A percentile compares a stretch with the other conserved stretches of the same genome.
phyloP scores from a whole-genome alignment of 106 monocot genomes.

The Vanilla planifolia region DNA sequence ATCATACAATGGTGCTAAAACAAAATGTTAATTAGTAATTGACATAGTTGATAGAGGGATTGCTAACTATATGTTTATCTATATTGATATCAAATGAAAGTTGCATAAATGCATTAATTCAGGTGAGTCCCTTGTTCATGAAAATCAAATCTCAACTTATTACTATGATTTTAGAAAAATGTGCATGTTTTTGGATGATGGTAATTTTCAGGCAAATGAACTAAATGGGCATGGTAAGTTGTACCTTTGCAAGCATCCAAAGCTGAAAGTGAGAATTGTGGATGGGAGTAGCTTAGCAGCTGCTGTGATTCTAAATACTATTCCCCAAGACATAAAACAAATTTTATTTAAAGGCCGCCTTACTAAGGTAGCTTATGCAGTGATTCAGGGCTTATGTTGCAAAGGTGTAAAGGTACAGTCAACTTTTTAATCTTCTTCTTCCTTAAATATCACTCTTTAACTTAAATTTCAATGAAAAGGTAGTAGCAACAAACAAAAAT shows the following conservation, averaged over 20 bases:
- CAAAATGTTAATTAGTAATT: no score
- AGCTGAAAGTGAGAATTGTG: constrained; percentile 59
- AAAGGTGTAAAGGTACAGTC: constrained; percentile 54
- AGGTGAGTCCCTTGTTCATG: no score
- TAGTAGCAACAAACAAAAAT: constrained; percentile 40
- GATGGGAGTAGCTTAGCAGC: constrained; percentile 85
- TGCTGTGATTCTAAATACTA: constrained; percentile 61
- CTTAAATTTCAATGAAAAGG: constrained; percentile 28
- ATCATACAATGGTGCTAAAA: no score
- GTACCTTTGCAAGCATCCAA: constrained; percentile 71
- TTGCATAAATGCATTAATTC: no score
- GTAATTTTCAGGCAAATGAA: constrained; percentile 39
- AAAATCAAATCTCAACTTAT: no score
- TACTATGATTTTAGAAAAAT: no score
- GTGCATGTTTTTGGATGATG: no score
- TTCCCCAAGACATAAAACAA: constrained; percentile 56
- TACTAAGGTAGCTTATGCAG: constrained; percentile 44
- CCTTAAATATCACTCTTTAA: not conserved
- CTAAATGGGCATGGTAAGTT: constrained; percentile 63
- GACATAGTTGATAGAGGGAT: no score
- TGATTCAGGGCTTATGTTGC: constrained; percentile 41
- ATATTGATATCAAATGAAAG: no score
- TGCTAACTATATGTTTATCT: no score
- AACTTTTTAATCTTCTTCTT: not conserved
- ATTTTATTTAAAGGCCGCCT: constrained; percentile 49